Evolutionary conservation across 129 eudicot species (phyloP), one percentile per base, ranked within the genome.

Genomic region (Chrysanthemum lavandulifolium): DNA sequence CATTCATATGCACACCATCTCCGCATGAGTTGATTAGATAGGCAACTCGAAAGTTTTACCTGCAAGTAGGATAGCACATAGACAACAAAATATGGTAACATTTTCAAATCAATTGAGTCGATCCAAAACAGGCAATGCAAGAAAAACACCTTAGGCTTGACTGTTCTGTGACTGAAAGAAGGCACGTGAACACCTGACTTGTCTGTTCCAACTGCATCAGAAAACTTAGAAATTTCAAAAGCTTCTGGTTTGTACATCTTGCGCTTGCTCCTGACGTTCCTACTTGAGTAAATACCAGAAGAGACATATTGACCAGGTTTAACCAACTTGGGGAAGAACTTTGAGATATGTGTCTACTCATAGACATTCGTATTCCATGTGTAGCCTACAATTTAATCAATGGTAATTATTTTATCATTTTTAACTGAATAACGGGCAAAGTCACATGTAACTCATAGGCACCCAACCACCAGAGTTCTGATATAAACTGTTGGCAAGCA

Each of bases 1-100:
- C 96, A 94, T 76, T 94, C 98, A 81, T 79, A 86, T 51, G 84
- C 66, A 81, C 98, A 94, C 97, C 98, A 90, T 78, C 88, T 90
- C 76, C 97, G 75, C 59, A 81, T 79, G 19, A 69, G 86, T 13
- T 68, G 76, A 80, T 90, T 90, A 13, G 81, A 88, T 47, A 94
- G 70, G 75, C 93, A 84, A 65, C 84, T 81, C 18, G 85, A 77
- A 75, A 94, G 86, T 55, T 77, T 82, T 62, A 65, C 79, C 96
- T 92, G 95, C 69, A 58, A 67, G 33, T 45, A 55, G 58, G 45
- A 78, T 15, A 64, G 67, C 50, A 67, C 65, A 65, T 51, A 63
- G 58, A 55, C 27, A 55, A 84, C 45, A 33, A 5, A 75, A 10
- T 29, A 53, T 40, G 79, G 45, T 61, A 67, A 69, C 67, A 16